Evolutionary conservation across 805 yeast genomes (phyloP).

Genomic region (Monosporozyma aerobia): DNA sequence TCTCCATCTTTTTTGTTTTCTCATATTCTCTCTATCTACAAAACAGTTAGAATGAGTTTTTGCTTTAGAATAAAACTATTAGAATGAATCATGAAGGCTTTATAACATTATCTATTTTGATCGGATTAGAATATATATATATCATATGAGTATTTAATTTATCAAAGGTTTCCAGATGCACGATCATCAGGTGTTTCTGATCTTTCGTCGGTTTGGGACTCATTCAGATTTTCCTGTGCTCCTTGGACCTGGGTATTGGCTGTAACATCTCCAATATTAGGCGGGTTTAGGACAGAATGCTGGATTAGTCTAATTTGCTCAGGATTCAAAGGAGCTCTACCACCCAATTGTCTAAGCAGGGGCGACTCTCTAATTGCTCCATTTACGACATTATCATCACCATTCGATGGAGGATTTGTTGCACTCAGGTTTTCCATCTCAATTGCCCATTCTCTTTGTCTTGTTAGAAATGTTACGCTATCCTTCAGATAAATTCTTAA

Average conservation of each 20-base stretch:
- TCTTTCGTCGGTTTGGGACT: conserved; percentile 13
- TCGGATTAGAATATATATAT: background rate
- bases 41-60: background rate
- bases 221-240: conserved; percentile 2
- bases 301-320: conserved; percentile 24
- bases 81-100: background rate
- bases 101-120: background rate
- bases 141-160: background rate
- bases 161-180: conserved; percentile 1
- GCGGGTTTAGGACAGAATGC: conserved; percentile 10
- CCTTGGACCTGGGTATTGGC: background rate
- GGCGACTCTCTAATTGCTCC: background rate
- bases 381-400: background rate
- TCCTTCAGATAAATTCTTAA: conserved; percentile 27
- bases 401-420: conserved; percentile 13
- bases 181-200: conserved; percentile 26
- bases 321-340: conserved; percentile 13
- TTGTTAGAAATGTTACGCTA: conserved; percentile 25
- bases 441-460: conserved; percentile 27
- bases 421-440: conserved; percentile 13
- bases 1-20: too few species aligned
- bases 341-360: background rate
- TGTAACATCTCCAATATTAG: background rate
- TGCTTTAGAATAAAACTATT: too few species aligned
- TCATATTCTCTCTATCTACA: background rate